Conservation (phyloP, 2,329 filamentous ascomycete species). For the Colletotrichum acutatum region DNA sequence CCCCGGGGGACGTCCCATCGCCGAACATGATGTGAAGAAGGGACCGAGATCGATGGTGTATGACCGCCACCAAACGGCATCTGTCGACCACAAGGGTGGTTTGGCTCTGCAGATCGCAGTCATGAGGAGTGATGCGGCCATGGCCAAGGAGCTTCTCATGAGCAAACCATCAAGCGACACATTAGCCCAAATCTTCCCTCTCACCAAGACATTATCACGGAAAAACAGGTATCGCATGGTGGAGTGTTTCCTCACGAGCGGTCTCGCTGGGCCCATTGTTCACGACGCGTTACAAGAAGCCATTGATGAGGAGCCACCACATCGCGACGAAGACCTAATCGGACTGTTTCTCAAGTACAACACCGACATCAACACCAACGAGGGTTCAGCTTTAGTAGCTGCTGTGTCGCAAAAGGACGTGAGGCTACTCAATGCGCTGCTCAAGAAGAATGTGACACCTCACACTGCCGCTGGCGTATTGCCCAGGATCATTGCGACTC, state of each 20-base stretch:
- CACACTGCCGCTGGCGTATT: conserved; percentile 60
- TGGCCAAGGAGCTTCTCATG: conserved; percentile 58
- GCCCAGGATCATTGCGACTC: conserved; percentile 57
- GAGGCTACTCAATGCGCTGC: conserved; percentile 55
- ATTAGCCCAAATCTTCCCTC: conserved; percentile 60
- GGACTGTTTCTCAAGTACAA: conserved; percentile 62
- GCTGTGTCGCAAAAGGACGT: conserved; percentile 62
- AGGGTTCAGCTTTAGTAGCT: conserved; percentile 59
- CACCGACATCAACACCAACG: conserved; percentile 65
- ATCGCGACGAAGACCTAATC: conserved; percentile 63
- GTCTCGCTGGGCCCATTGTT: conserved; percentile 58
- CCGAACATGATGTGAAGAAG: conserved; percentile 31
- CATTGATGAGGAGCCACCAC: conserved; percentile 58
- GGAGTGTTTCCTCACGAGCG: conserved; percentile 60
- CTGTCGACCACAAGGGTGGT: conserved; percentile 63
- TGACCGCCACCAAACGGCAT: conserved; percentile 61
- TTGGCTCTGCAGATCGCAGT: conserved; percentile 63
- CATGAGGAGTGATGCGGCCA: conserved; percentile 53
- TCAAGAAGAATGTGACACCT: conserved; percentile 57
- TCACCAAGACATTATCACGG: conserved; percentile 54
- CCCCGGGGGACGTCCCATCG: conserved; percentile 44
- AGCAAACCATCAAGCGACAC: conserved; percentile 59
- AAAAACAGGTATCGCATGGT: conserved; percentile 59
- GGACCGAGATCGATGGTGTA: conserved; percentile 44
- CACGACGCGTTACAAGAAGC: conserved; percentile 63